phyloP scores from a whole-genome alignment of 2,329 filamentous ascomycete genomes.

The Capronia epimyces region DNA sequence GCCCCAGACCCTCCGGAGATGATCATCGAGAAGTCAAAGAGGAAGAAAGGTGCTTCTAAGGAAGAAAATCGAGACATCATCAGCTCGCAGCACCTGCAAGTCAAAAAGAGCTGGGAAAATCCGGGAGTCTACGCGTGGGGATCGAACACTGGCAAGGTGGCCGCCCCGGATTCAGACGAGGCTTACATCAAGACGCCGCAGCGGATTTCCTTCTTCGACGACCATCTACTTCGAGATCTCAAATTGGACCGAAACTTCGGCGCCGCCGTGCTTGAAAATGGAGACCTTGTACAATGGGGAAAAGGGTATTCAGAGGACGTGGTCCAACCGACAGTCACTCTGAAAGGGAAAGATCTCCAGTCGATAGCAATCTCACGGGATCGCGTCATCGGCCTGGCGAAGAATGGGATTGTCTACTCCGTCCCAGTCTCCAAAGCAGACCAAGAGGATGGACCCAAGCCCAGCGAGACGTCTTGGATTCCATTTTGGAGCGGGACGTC shows the following conservation, averaged over 20 bases:
- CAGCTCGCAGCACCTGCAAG: conserved; percentile 80
- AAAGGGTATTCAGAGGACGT: conserved; percentile 63
- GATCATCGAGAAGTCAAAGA: conserved; percentile 62
- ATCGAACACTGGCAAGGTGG: conserved; percentile 77
- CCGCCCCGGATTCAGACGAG: conserved; percentile 75
- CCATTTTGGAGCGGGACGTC: conserved; percentile 63
- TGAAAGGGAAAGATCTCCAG: conserved; percentile 73
- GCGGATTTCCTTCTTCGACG: conserved; percentile 76
- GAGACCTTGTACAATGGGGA: conserved; percentile 90
- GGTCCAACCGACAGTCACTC: conserved; percentile 61
- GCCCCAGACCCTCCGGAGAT: conserved; percentile 48
- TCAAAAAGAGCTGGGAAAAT: conserved; percentile 72
- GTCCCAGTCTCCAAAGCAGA: conserved; percentile 70
- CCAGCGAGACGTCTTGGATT: conserved; percentile 63
- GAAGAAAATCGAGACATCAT: conserved; percentile 71
- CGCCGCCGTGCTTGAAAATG: conserved; percentile 78
- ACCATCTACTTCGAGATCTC: conserved; percentile 74
- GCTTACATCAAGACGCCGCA: conserved; percentile 71
- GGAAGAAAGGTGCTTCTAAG: conserved; percentile 50
- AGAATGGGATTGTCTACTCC: conserved; percentile 74
- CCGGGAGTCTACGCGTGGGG: conserved; percentile 95
- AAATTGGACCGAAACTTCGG: conserved; percentile 79
- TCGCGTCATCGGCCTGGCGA: conserved; percentile 72
- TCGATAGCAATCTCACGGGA: conserved; percentile 75
- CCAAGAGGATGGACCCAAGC: conserved; percentile 60